Conservation (phyloP, 768 basidiomycete species). For the Phanerochaete sordida region DNA sequence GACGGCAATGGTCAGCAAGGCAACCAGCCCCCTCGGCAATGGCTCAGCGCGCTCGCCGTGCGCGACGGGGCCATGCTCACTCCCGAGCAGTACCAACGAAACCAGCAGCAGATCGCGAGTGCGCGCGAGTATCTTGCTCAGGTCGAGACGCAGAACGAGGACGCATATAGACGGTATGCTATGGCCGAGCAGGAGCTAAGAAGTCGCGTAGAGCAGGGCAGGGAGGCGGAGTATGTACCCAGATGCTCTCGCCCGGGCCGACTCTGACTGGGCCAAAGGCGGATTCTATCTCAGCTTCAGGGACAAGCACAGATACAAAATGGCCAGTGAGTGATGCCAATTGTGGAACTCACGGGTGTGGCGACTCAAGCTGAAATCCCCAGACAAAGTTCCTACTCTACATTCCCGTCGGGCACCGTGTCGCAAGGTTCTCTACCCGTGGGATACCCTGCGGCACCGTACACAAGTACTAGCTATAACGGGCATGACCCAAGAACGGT, state of each 20-base stretch:
- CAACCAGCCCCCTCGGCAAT: not conserved
- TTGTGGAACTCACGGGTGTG: not conserved
- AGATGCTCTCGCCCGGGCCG: not conserved
- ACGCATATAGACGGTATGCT: constrained; percentile 33
- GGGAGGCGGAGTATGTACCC: constrained; percentile 40
- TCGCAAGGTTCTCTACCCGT: not conserved
- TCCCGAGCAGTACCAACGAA: constrained; percentile 28
- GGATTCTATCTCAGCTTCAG: not conserved
- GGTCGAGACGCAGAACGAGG: constrained; percentile 39
- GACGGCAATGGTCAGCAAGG: not conserved
- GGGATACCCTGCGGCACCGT: not conserved
- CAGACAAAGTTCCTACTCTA: not conserved
- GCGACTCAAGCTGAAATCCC: not conserved
- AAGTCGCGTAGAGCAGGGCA: constrained; percentile 38
- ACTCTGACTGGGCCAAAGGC: constrained; percentile 4
- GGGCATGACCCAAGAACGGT: too few species aligned
- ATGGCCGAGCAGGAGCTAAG: constrained; percentile 29
- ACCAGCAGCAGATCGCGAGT: constrained; percentile 27
- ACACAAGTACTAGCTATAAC: not conserved
- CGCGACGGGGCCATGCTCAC: constrained; percentile 8
- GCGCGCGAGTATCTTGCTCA: constrained; percentile 31
- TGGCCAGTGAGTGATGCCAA: not conserved
- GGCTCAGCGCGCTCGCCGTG: not conserved
- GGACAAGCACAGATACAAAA: not conserved
- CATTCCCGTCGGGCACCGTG: not conserved